phyloP scores from a whole-genome alignment of 495 filamentous ascomycete species.

The Wilcoxina mikolae region DNA sequence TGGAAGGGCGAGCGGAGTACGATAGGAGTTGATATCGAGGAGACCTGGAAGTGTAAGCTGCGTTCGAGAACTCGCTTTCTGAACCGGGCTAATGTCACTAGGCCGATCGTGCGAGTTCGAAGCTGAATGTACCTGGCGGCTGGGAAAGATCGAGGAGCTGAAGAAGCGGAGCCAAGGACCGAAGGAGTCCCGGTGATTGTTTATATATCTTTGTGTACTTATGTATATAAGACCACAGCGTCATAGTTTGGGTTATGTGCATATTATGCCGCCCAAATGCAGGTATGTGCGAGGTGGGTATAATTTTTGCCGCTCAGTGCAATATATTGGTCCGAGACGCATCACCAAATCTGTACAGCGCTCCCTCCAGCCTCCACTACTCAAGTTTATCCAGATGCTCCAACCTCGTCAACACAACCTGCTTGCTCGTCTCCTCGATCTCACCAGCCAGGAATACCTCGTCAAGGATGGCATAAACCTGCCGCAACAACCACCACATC shows the following conservation, averaged over 20 bases:
- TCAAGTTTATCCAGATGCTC: constrained; percentile 96
- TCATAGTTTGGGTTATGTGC: neutral
- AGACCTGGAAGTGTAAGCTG: constrained; percentile 71
- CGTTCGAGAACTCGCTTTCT: constrained; percentile 24
- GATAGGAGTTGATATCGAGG: constrained; percentile 69
- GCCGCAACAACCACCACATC: constrained; percentile 26
- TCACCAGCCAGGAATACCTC: constrained; percentile 95
- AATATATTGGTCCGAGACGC: neutral
- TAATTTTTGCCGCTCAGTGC: neutral
- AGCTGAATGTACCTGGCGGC: constrained; percentile 40
- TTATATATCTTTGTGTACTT: neutral
- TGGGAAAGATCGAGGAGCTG: constrained; percentile 26
- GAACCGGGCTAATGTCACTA: neutral
- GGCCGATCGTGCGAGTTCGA: constrained; percentile 40
- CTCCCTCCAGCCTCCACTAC: constrained; percentile 36
- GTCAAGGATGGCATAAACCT: constrained; percentile 91
- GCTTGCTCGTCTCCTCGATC: constrained; percentile 96
- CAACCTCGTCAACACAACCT: constrained; percentile 84
- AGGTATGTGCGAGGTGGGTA: too few species aligned
- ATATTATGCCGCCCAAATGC: neutral
- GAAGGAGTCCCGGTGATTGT: neutral
- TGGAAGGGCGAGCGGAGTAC: constrained; percentile 70
- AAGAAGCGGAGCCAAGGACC: neutral
- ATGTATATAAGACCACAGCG: neutral
- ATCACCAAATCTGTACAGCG: neutral